Evolutionary conservation across 208 protist species (phyloP), one percentile per base, ranked within the genome.

Genomic region (Trichomonas vaginalis): DNA sequence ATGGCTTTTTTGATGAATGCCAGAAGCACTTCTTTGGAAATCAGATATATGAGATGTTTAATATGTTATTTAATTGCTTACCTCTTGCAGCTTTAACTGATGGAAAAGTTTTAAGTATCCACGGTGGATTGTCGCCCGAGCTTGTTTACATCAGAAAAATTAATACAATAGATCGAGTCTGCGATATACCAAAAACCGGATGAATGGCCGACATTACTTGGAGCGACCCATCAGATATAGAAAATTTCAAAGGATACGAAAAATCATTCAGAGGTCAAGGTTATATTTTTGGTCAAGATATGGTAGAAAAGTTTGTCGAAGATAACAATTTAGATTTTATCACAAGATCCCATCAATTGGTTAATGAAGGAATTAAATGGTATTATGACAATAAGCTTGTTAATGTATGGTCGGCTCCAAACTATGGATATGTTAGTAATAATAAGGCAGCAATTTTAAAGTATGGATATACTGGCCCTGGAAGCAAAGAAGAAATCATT

Each of bases 1-100:
- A 98, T 96, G 98, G 98, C 45, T 98, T 98, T 95, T 98, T 98
- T 96, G 97, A 98, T 80, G 98, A 98, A 96, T 98, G 97, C 79
- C 95, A 97, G 96, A 95, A 96, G 56, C 98, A 98, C 83, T 98
- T 98, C 95, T 97, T 98, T 49, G 98, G 98, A 96, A 96, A 97
- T 27, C 98, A 98, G 95, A 97, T 97, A 21, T 98, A 97, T 97
- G 97, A 97, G 83, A 98, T 98, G 87, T 98, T 97, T 96, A 98
- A 97, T 46, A 96, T 97, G 45, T 97, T 98, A 27, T 98, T 98
- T 80, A 98, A 98, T 96, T 98, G 97, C 95, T 96, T 98, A 47
- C 98, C 98, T 37, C 48, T 98, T 8, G 97, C 97, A 45, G 98
- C 98, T 40, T 95, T 98, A 32, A 96, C 96, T 61, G 96, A 96